Evolutionary conservation across 2,329 filamentous ascomycete species (phyloP).

Genomic region (Thielaviopsis cerberus): DNA sequence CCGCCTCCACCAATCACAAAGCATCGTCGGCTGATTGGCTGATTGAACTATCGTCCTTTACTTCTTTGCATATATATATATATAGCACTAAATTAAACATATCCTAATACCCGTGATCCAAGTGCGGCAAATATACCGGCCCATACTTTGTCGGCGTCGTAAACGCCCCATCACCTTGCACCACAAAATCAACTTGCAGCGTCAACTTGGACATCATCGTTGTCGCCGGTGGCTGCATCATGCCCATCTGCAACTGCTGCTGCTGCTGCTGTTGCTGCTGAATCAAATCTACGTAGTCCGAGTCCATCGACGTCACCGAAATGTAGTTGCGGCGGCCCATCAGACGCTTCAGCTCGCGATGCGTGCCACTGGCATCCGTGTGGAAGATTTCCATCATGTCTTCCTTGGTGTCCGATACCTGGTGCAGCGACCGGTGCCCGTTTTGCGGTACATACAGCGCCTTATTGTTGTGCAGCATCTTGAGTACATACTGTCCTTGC

Average conservation of each 20-base stretch:
- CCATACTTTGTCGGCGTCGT: constrained; percentile 84
- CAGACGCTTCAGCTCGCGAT: constrained; percentile 70
- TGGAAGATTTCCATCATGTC: constrained; percentile 99
- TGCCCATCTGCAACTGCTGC: constrained; percentile 7
- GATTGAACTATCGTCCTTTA: too few species aligned
- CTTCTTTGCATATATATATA: too few species aligned
- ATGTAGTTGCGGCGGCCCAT: constrained; percentile 91
- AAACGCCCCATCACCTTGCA: constrained; percentile 74
- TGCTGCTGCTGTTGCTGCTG: constrained; percentile 5
- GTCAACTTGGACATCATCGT: constrained; percentile 48
- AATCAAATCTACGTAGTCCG: constrained; percentile 42
- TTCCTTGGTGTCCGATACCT: constrained; percentile 82
- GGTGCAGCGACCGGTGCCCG: constrained; percentile 55
- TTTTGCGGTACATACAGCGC: constrained; percentile 80
- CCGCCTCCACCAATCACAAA: too few species aligned
- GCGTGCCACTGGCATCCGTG: constrained; percentile 68
- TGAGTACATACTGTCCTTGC: constrained; percentile 67
- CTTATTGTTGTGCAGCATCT: constrained; percentile 89
- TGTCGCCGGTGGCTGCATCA: constrained; percentile 17
- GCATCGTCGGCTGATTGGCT: too few species aligned
- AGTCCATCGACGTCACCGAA: constrained; percentile 84
- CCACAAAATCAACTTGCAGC: constrained; percentile 87
- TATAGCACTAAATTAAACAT: too few species aligned
- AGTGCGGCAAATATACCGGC: constrained; percentile 78
- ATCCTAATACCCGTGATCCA: constrained; percentile 52